These are phyloP conservation scores for Diaporthe longicolla DNA, from an alignment of 2,329 filamentous ascomycete genomes.

Conservation along the genomic window DNA sequence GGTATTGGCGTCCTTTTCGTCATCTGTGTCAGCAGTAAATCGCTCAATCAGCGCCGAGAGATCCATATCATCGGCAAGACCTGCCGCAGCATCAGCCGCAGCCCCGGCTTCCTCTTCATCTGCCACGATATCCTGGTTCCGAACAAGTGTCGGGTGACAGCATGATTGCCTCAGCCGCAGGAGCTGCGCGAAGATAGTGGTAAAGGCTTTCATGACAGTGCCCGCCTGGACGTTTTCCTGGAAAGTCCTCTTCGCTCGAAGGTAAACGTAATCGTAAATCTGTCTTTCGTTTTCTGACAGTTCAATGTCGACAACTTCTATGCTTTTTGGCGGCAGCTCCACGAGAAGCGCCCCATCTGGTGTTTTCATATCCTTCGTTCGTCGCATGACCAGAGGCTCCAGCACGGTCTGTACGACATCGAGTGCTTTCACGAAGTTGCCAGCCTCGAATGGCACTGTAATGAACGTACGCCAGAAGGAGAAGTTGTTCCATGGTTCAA, in stretches of 20 bases:
- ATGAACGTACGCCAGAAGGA: slow-evolving; percentile 99
- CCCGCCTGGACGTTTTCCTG: slow-evolving; percentile 90
- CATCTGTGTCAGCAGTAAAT: slow-evolving; percentile 80
- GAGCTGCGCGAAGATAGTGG: slow-evolving; percentile 97
- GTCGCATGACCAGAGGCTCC: slow-evolving; percentile 92
- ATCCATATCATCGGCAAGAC: slow-evolving; percentile 96
- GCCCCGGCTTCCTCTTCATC: slow-evolving; percentile 89
- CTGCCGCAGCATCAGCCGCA: slow-evolving; percentile 82
- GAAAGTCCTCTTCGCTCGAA: slow-evolving; percentile 85
- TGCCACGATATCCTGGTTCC: slow-evolving; percentile 85
- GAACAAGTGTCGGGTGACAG: slow-evolving; percentile 91
- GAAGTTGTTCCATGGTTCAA: slow-evolving; percentile 99
- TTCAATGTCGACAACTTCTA: slow-evolving; percentile 91
- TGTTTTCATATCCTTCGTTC: slow-evolving; percentile 98
- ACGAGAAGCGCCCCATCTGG: slow-evolving; percentile 84
- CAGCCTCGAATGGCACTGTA: slow-evolving; percentile 95
- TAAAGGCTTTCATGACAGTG: slow-evolving; percentile 94
- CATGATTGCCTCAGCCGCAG: slow-evolving; percentile 92
- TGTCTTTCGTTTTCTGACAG: slow-evolving; percentile 87
- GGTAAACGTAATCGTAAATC: slow-evolving; percentile 93
- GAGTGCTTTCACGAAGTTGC: slow-evolving; percentile 91
- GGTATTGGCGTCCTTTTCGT: slow-evolving; percentile 72
- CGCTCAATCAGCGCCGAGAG: slow-evolving; percentile 86
- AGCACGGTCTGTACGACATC: slow-evolving; percentile 98
- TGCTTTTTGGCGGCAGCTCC: slow-evolving; percentile 81